Conservation (phyloP, 2,329 filamentous ascomycete genomes). For the Penicillium sp. region DNA sequence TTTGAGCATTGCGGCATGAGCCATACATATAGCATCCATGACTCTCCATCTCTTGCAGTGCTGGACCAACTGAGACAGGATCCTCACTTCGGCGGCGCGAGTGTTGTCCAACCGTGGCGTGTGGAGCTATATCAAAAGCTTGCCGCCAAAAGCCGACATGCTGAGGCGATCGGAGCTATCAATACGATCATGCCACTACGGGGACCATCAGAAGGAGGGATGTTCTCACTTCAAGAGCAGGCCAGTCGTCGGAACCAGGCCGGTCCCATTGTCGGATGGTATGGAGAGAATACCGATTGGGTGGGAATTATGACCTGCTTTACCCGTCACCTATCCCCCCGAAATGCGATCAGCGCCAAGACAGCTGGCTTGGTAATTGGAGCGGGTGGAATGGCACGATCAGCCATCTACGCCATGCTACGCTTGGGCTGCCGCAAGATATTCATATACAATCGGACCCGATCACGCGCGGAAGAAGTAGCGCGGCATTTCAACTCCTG, state of each 20-base stretch:
- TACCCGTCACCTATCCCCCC: conserved; percentile 39
- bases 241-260: conserved; percentile 40
- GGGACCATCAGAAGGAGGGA: conserved; percentile 31
- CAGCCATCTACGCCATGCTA: conserved; percentile 71
- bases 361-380: conserved; percentile 52
- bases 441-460: conserved; percentile 66
- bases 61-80: conserved; percentile 36
- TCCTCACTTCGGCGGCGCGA: conserved; percentile 39
- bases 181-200: conserved; percentile 44
- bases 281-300: conserved; percentile 44
- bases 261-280: conserved; percentile 39
- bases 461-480: conserved; percentile 60
- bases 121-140: conserved; percentile 37
- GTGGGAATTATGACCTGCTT: conserved; percentile 41
- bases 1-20: conserved; percentile 37
- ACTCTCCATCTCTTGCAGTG: conserved; percentile 33
- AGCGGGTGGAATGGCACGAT: conserved; percentile 69
- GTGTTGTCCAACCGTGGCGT: conserved; percentile 42
- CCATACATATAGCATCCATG: conserved; percentile 38
- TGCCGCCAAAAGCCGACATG: conserved; percentile 37
- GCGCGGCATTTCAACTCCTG: conserved; percentile 61
- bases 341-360: conserved; percentile 50
- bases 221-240: conserved; percentile 37
- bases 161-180: conserved; percentile 43
- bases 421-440: conserved; percentile 71